These are phyloP conservation scores for Tephrocybe sp. DNA, from an alignment of 768 basidiomycete genomes.

Conservation along the genomic window DNA sequence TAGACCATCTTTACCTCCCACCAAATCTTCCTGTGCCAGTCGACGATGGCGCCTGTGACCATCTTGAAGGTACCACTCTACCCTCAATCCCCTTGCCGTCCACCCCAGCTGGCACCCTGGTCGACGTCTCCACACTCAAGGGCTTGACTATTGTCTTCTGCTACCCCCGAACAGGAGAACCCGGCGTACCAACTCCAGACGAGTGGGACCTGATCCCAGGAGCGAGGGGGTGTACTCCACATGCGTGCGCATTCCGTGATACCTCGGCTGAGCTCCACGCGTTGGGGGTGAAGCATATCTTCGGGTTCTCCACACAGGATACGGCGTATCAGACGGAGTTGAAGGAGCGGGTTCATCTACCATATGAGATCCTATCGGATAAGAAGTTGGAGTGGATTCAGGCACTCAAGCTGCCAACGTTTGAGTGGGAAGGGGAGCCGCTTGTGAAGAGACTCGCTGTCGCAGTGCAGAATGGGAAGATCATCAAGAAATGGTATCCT, in stretches of 20 bases:
- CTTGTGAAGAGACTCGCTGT: constrained; percentile 19
- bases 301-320: constrained; percentile 22
- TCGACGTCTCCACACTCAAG: constrained; percentile 18
- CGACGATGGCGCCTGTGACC: constrained; percentile 22
- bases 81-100: constrained; percentile 17
- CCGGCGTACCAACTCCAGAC: constrained; percentile 16
- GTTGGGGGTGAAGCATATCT: constrained; percentile 21
- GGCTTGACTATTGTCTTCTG: constrained; percentile 22
- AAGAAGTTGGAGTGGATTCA: constrained; percentile 15
- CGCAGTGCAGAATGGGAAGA: constrained; percentile 17
- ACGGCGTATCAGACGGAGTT: constrained; percentile 20
- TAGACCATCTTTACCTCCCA: constrained; percentile 12
- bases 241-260: constrained; percentile 24
- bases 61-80: constrained; percentile 15
- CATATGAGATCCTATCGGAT: constrained; percentile 21
- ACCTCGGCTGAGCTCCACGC: constrained; percentile 15
- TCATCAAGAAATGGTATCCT: constrained; percentile 21
- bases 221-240: constrained; percentile 24
- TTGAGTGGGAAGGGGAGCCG: constrained; percentile 19
- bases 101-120: constrained; percentile 12
- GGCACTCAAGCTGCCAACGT: constrained; percentile 17
- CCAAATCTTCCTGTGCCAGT: constrained; percentile 18
- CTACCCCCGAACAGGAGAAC: constrained; percentile 22
- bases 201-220: constrained; percentile 24
- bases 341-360: constrained; percentile 21